Percentiles rank a stretch among this genome's conserved stretches.
phyloP scores from a whole-genome alignment of 805 yeast species.

The Candida wancherniae region DNA sequence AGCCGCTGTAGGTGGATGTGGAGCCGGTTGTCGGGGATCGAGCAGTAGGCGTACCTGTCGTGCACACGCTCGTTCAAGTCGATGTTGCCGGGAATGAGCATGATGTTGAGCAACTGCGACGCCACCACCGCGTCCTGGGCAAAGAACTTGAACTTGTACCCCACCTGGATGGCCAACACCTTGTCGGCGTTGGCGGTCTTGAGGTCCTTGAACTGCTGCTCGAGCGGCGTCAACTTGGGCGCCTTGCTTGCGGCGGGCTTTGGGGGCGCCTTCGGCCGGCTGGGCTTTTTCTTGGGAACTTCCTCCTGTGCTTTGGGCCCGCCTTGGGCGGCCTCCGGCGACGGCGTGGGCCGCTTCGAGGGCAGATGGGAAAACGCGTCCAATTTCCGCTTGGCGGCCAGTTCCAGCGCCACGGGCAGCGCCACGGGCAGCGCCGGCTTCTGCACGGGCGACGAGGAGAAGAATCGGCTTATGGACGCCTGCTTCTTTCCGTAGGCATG shows the following conservation, averaged over 20 bases:
- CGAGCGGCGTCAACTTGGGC: constrained; percentile 57
- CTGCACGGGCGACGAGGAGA: constrained; percentile 6
- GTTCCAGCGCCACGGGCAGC: not conserved
- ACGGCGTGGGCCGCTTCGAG: constrained; percentile 1
- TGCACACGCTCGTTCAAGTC: constrained; percentile 51
- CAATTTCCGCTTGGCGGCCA: not conserved
- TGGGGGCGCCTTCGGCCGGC: not conserved
- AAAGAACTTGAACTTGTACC: constrained; percentile 84
- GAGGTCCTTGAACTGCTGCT: constrained; percentile 66
- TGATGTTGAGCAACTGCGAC: constrained; percentile 60
- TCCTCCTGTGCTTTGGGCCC: not conserved
- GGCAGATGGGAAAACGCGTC: constrained; percentile 2
- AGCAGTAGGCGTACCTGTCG: constrained; percentile 65
- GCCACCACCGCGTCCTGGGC: constrained; percentile 80
- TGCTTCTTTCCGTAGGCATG: constrained; percentile 8
- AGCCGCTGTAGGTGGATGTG: constrained; percentile 73
- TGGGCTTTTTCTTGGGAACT: not conserved
- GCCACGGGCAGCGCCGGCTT: not conserved
- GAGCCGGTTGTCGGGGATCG: constrained; percentile 75
- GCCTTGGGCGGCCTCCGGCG: not conserved
- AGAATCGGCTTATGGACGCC: constrained; percentile 15
- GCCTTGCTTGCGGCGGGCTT: constrained; percentile 1
- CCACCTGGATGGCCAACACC: constrained; percentile 78
- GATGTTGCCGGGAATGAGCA: constrained; percentile 66
- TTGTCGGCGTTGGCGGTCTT: constrained; percentile 61